phyloP scores from a whole-genome alignment of 306 rosid genomes.

The Citrullus mucosospermus region DNA sequence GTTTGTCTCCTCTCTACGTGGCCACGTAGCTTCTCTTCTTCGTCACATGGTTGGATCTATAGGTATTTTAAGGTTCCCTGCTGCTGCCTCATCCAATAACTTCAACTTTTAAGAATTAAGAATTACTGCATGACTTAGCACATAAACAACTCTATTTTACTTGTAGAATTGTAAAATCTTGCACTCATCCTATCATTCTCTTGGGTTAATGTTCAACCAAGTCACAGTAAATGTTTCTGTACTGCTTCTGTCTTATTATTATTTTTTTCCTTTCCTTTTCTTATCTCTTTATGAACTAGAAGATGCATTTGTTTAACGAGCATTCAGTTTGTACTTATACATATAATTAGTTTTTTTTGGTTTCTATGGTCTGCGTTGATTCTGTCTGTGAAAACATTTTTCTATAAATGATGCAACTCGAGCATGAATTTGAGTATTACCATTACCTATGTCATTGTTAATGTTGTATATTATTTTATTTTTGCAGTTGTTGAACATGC shows the following conservation, averaged over 20 bases:
- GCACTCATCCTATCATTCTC: not conserved
- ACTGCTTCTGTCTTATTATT: not conserved
- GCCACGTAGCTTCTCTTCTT: slow-evolving; percentile 86
- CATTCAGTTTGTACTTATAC: not conserved
- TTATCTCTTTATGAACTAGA: not conserved
- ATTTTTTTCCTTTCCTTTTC: not conserved
- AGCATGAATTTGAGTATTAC: not conserved
- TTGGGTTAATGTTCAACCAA: not conserved
- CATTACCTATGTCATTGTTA: not conserved
- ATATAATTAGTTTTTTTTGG: not conserved
- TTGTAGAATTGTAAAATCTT: not conserved
- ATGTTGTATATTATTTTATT: not conserved
- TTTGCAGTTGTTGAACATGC: slow-evolving; percentile 78
- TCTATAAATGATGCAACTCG: not conserved
- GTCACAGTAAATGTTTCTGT: not conserved
- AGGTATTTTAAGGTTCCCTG: slow-evolving; percentile 34
- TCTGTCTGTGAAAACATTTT: not conserved
- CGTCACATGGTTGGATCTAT: slow-evolving; percentile 93
- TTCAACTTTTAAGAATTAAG: not conserved
- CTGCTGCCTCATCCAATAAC: not conserved
- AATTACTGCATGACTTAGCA: not conserved
- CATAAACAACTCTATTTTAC: not conserved
- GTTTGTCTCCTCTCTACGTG: slow-evolving; percentile 63
- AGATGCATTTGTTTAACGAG: not conserved
- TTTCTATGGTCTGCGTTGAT: not conserved